Base-by-base conservation (phyloP, 306 rosid genomes). In the Luffa acutangula region DNA sequence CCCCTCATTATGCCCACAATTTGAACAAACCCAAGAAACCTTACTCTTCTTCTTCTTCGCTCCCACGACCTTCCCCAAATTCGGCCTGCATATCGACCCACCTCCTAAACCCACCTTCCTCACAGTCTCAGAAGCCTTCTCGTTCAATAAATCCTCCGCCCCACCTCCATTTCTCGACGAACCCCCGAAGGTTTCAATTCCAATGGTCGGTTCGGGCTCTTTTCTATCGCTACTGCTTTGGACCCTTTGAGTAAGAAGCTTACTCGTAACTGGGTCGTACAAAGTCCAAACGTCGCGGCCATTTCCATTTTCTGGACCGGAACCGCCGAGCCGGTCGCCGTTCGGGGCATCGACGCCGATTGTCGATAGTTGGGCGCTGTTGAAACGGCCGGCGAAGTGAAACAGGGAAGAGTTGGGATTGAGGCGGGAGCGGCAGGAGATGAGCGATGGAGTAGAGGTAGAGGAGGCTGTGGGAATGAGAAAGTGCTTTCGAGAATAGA, bases 21-120 rank as follows among this genome's bases (percentile, higher is more conserved):
- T 45, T 3, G 67, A 7, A 83, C 98, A 95, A 48, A 95, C 96
- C 95, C 95, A 95, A 36, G 80, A 78, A 45, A 79, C 46, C 80
- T 83, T 92, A 56, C 81, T 91, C 71, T 80, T 87, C 60, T 75
- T 73, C 77, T 81, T 88, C 85, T 63, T 90, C 31, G 9, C 84
- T 71, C 85, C 85, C 33, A 41, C 46, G 1, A 49, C 43, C 12
- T 46, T 78, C 77, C 66, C 64, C 58, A 58, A 15, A 59, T 73
- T 83, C 10, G 31, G 67, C 58, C 54, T 77, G 31, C 49, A 48
- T 37, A 3, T 36, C 45, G 57, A 25, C 74, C 76, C 49, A 54
- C 0, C 76, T 76, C 80, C 59, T 41, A 83, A 57, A 80, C 82
- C 82, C 48, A 10, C 85, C 42, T 81, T 87, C 76, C 72, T 83